phyloP scores from a whole-genome alignment of 805 yeast species.

The Starmera amethionina region DNA sequence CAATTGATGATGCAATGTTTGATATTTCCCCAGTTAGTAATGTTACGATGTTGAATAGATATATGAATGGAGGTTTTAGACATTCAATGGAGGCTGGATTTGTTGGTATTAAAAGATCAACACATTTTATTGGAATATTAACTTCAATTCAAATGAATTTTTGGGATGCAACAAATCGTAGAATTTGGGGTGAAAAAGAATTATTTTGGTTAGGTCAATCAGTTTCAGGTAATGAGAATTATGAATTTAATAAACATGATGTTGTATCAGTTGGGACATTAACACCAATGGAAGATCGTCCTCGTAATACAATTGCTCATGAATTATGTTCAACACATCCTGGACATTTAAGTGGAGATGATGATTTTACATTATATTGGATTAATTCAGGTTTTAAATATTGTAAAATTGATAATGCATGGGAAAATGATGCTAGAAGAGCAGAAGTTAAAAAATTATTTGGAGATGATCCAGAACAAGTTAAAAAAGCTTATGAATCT shows the following conservation, averaged over 20 bases:
- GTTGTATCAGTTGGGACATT: constrained; percentile 11
- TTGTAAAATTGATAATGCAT: constrained; percentile 30
- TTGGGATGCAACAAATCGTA: constrained; percentile 10
- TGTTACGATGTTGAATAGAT: constrained; percentile 13
- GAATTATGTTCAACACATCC: constrained; percentile 52
- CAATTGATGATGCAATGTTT: constrained; percentile 16
- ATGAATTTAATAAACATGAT: constrained; percentile 11
- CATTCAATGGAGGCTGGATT: constrained; percentile 26
- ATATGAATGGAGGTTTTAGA: constrained; percentile 7
- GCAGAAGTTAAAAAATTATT: constrained; percentile 18
- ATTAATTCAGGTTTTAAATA: constrained; percentile 47
- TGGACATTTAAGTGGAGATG: constrained; percentile 40
- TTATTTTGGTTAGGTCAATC: constrained; percentile 57
- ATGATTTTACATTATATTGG: constrained; percentile 38
- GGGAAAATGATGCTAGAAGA: constrained; percentile 21
- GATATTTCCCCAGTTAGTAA: constrained; percentile 7
- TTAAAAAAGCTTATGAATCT: constrained; percentile 20
- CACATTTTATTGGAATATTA: constrained; percentile 14
- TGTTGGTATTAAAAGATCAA: constrained; percentile 17
- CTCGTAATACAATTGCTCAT: constrained; percentile 8
- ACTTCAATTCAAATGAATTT: constrained; percentile 12
- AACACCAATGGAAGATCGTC: constrained; percentile 1
- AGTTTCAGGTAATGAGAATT: constrained; percentile 22
- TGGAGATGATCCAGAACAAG: constrained; percentile 1
- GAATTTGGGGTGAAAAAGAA: constrained; percentile 66